Evolutionary conservation across 2,329 filamentous ascomycete genomes (phyloP).

Genomic region (Malbranchea zuffiana): DNA sequence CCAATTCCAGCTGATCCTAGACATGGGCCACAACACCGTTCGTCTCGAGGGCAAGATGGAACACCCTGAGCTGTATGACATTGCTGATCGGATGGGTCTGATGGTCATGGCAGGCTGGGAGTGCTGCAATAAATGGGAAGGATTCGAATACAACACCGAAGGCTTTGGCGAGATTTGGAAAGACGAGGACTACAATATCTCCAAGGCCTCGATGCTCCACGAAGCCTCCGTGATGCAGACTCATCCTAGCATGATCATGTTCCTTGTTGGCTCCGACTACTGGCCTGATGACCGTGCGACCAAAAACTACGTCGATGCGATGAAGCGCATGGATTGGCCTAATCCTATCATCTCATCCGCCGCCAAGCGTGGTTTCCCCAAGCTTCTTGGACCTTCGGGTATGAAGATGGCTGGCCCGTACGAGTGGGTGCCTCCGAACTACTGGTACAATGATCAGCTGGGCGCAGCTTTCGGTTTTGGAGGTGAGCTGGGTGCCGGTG

Average conservation of each 20-base stretch:
- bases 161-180: conserved; percentile 38
- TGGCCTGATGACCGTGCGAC: conserved; percentile 51
- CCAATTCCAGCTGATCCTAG: conserved; percentile 45
- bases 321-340: conserved; percentile 45
- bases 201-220: conserved; percentile 46
- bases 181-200: conserved; percentile 45
- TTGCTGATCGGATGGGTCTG: conserved; percentile 49
- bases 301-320: conserved; percentile 41
- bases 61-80: conserved; percentile 49
- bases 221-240: conserved; percentile 50
- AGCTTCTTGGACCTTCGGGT: conserved; percentile 44
- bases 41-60: conserved; percentile 56
- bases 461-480: conserved; percentile 52
- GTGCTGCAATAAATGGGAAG: conserved; percentile 59
- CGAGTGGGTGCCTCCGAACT: conserved; percentile 55
- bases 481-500: conserved; percentile 51
- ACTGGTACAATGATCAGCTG: conserved; percentile 47
- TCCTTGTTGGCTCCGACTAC: conserved; percentile 51
- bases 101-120: conserved; percentile 56
- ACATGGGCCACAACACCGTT: conserved; percentile 53
- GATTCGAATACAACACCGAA: conserved; percentile 52
- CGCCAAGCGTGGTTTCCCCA: conserved; percentile 43
- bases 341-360: conserved; percentile 49
- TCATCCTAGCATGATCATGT: conserved; percentile 49
- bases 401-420: conserved; percentile 59